Base-by-base conservation (phyloP, 176 grass and related monocot genomes). In the Cenchrus purpureus region DNA sequence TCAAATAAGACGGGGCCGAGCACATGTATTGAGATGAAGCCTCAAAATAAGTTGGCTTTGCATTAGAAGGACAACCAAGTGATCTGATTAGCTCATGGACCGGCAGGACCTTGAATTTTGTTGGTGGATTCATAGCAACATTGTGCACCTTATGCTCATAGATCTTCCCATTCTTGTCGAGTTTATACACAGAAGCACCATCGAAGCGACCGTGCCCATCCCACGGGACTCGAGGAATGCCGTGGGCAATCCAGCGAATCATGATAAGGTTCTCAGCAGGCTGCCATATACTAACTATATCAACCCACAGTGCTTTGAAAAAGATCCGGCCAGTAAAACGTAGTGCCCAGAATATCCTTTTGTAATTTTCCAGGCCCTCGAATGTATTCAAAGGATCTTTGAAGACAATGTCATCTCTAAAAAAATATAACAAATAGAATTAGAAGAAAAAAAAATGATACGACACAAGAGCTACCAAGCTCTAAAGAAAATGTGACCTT, bases 351-450 rank as follows among this genome's bases (percentile, higher is more conserved):
- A 99, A 96, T 82, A 99, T 83, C 45, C 78, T 91, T 90, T 77
- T 96, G 79, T 99, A 99, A 87, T 94, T 99, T 68, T 94, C 84
- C 53, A 99, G 75, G 42, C 93, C 97, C 20, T 72, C 28, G 14
- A 99, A 96, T 75, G 92, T 94, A 89, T 94, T 99, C 54, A 94
- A 71, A 73, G 93, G 93, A 72, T 95, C 90, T 91, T 89, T 91
- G 90, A 99, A 96, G 81, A 96, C 91, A 73, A 99, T 88, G 85
- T 99, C 97, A 74, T 99, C 97, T 89, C 97, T 99, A 84, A 74
- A 52, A 82, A 79, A 78, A 10, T 85, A 71, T 52, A 88, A 78
- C 19, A 87, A 8, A 84, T 43, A 0, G 13, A 88, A 70, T 79
- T 70, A 83, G 71, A 20, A 85, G 62, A 82, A 59, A 37, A 57